Evolutionary conservation across 2,329 filamentous ascomycete species (phyloP).

Genomic region (Ascochyta koolunga): DNA sequence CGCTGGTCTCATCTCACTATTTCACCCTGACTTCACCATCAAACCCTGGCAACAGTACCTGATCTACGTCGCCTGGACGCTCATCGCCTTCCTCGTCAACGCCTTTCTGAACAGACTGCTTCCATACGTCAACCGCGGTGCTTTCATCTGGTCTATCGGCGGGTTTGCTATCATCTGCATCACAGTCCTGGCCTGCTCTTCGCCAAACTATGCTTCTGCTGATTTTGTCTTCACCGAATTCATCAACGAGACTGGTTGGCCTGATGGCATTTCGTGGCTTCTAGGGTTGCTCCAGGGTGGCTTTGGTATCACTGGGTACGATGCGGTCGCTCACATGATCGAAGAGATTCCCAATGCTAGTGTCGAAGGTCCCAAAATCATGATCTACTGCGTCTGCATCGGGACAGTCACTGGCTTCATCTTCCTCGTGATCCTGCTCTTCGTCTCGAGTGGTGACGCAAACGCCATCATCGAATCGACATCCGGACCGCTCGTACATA

Average conservation of each 20-base stretch:
- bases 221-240: conserved; percentile 71
- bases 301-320: conserved; percentile 61
- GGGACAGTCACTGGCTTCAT: conserved; percentile 67
- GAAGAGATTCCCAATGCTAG: conserved; percentile 66
- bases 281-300: conserved; percentile 60
- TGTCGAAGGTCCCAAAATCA: conserved; percentile 67
- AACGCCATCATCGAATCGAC: conserved; percentile 61
- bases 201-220: conserved; percentile 68
- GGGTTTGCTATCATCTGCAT: conserved; percentile 75
- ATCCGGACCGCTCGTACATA: conserved; percentile 66
- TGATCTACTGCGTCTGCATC: conserved; percentile 69
- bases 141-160: conserved; percentile 72
- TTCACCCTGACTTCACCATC: conserved; percentile 62
- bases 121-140: conserved; percentile 70
- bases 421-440: conserved; percentile 68
- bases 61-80: conserved; percentile 70
- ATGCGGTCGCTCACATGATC: conserved; percentile 62
- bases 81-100: conserved; percentile 68
- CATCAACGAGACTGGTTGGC: conserved; percentile 72
- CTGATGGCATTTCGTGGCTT: conserved; percentile 66
- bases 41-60: conserved; percentile 75
- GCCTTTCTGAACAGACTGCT: conserved; percentile 67
- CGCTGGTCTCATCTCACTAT: conserved; percentile 67
- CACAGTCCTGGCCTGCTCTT: conserved; percentile 69
- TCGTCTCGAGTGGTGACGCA: conserved; percentile 64